A percentile compares a stretch with the other conserved stretches of the same genome.
Conservation (phyloP, 106 monocot species). For the Dendrobium huoshanense region DNA sequence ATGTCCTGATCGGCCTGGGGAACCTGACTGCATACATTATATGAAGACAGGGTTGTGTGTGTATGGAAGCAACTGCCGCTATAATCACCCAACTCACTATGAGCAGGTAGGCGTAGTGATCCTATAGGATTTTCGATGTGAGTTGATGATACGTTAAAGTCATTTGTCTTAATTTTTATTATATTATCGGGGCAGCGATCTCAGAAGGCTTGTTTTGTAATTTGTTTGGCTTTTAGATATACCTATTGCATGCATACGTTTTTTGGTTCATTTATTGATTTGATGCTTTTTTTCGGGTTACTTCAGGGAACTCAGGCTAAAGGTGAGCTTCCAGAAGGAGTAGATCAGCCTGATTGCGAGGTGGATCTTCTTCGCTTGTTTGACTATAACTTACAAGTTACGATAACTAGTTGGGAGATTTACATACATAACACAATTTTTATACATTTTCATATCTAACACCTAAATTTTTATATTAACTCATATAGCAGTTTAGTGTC, state of each 20-base stretch:
- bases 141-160: background rate
- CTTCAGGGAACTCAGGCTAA: slow-evolving; percentile 32
- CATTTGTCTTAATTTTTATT: background rate
- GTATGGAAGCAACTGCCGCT: slow-evolving; percentile 68
- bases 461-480: too few species aligned
- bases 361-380: slow-evolving; percentile 16
- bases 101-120: slow-evolving; percentile 19
- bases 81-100: slow-evolving; percentile 52
- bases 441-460: too few species aligned
- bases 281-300: background rate
- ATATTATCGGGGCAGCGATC: background rate
- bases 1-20: slow-evolving; percentile 51
- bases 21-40: slow-evolving; percentile 64
- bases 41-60: slow-evolving; percentile 61
- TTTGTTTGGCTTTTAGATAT: background rate
- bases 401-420: too few species aligned
- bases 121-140: background rate
- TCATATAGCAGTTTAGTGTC: too few species aligned
- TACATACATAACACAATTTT: too few species aligned
- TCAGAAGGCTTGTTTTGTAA: background rate
- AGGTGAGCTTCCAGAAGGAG: slow-evolving; percentile 56
- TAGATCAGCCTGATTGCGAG: slow-evolving; percentile 87
- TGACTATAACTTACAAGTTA: background rate
- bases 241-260: background rate
- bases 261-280: background rate